These are phyloP conservation scores for Penicillium psychrofluorescens DNA, from an alignment of 495 filamentous ascomycete species.

Conservation along the genomic window DNA sequence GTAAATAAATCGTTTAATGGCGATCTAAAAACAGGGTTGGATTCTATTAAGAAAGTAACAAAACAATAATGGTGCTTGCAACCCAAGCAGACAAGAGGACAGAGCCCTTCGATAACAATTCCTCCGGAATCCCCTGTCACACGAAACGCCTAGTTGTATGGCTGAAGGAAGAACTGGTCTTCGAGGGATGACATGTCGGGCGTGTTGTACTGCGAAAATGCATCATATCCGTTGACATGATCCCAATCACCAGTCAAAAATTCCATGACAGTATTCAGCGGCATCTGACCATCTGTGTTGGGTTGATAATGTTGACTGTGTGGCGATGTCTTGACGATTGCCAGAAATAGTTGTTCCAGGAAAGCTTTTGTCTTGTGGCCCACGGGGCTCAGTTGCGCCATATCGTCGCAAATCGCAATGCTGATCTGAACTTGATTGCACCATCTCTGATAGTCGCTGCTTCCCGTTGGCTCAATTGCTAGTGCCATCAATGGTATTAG, in stretches of 20 bases:
- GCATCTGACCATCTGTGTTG: background rate
- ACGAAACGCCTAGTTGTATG: background rate
- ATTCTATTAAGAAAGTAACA: too few relatives aligned
- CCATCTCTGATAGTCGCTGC: conserved; percentile 2
- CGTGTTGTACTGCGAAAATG: background rate
- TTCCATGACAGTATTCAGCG: conserved; percentile 1
- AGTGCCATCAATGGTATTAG: conserved; percentile 47
- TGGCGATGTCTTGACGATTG: background rate
- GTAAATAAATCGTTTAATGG: too few relatives aligned
- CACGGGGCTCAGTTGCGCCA: conserved; percentile 5
- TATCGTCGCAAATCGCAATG: conserved; percentile 3
- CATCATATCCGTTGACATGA: background rate
- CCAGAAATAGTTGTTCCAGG: conserved; percentile 1
- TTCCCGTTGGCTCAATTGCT: background rate
- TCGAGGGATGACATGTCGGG: background rate
- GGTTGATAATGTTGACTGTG: background rate
- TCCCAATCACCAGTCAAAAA: conserved; percentile 5
- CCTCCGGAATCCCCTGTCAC: too few relatives aligned
- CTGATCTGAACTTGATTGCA: conserved; percentile 4
- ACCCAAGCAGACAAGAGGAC: too few relatives aligned
- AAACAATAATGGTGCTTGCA: too few relatives aligned
- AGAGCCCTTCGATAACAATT: too few relatives aligned
- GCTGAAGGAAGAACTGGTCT: background rate
- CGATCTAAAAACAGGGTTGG: too few relatives aligned
- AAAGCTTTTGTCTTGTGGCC: conserved; percentile 3